phyloP scores from a whole-genome alignment of 148 eudicot genomes.

The Gaultheria prostrata region DNA sequence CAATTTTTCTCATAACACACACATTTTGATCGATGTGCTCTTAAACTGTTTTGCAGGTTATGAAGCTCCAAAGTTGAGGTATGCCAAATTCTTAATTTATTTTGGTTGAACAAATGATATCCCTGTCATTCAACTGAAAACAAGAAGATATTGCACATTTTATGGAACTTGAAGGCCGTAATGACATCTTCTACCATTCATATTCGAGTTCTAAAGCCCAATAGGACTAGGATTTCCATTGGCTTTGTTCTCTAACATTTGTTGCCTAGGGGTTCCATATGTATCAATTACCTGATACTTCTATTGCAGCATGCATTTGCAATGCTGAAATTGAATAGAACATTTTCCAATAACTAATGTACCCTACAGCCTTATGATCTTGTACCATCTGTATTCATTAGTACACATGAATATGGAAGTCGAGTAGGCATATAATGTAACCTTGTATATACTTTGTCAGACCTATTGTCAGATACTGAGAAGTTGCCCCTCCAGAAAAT shows the following conservation, averaged over 20 bases:
- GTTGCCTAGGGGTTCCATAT: neutral
- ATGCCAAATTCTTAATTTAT: neutral
- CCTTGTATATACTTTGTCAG: neutral
- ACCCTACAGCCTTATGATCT: neutral
- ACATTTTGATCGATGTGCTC: neutral
- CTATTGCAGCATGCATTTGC: neutral
- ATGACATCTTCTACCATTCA: neutral
- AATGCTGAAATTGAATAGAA: slow-evolving; percentile 6
- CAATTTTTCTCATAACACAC: neutral
- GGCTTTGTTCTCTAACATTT: neutral
- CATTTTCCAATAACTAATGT: neutral
- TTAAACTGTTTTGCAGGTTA: slow-evolving; percentile 41
- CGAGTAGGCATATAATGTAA: neutral
- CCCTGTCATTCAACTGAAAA: neutral
- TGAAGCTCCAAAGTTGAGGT: slow-evolving; percentile 76
- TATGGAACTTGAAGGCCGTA: neutral
- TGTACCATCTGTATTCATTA: neutral
- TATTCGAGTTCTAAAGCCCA: neutral
- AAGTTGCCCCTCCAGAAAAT: too few species aligned
- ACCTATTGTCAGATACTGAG: too few species aligned
- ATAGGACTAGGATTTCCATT: neutral
- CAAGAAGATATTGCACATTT: neutral
- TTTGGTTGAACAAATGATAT: neutral
- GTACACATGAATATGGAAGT: neutral
- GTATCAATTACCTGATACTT: neutral